phyloP scores from a whole-genome alignment of 176 grass and related monocot species.

The Tuctoria greenei region DNA sequence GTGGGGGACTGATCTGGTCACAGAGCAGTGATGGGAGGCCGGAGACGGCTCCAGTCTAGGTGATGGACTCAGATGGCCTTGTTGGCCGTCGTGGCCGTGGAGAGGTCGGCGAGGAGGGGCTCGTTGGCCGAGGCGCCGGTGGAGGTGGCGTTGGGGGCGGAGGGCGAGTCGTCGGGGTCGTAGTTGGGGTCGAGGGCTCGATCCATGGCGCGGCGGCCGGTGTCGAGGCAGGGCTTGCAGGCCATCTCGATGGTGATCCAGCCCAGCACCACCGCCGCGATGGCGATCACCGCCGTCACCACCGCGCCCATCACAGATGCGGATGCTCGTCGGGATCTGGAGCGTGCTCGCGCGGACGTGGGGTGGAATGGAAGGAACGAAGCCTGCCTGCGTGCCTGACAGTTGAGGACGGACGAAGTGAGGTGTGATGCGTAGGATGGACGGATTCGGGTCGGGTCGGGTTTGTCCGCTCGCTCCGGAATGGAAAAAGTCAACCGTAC shows the following conservation, averaged over 20 bases:
- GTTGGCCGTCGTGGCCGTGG: constrained; percentile 23
- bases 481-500: too few species aligned
- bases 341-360: not conserved
- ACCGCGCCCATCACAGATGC: constrained; percentile 53
- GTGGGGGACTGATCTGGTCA: not conserved
- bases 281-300: constrained; percentile 72
- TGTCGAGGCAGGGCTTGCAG: constrained; percentile 89
- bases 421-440: not conserved
- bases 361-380: not conserved
- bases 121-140: constrained; percentile 21
- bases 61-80: constrained; percentile 61
- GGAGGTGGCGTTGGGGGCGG: constrained; percentile 10
- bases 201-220: constrained; percentile 82
- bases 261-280: constrained; percentile 74
- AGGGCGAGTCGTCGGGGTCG: constrained; percentile 57
- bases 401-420: not conserved
- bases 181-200: constrained; percentile 71
- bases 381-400: too few species aligned
- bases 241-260: constrained; percentile 95
- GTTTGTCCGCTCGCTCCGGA: too few species aligned
- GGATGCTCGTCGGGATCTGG: too few species aligned
- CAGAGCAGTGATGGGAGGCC: too few species aligned
- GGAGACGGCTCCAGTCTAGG: too few species aligned
- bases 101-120: constrained; percentile 52
- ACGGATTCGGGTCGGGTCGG: too few species aligned